A percentile compares a stretch with the other conserved stretches of the same genome.
These are phyloP conservation scores for Fraxinus nigra DNA, from an alignment of 305 asterid genomes.

Conservation along the genomic window DNA sequence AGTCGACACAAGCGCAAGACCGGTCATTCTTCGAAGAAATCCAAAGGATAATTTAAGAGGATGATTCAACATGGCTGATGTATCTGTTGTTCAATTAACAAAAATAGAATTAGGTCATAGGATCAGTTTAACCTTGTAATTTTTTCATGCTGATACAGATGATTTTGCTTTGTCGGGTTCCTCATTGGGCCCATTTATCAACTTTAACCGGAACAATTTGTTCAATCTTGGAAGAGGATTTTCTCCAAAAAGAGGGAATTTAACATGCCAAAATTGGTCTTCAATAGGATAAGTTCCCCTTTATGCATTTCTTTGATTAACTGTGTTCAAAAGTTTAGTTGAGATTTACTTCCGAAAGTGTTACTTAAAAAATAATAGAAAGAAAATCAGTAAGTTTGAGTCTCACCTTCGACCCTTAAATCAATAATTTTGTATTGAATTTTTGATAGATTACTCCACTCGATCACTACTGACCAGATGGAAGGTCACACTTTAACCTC, in stretches of 20 bases:
- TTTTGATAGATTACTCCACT: too few relatives aligned
- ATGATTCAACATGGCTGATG: conserved; percentile 37
- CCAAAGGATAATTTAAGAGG: conserved; percentile 35
- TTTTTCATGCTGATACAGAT: conserved; percentile 41
- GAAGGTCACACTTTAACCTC: too few relatives aligned
- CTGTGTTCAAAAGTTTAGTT: not conserved
- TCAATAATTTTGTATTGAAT: too few relatives aligned
- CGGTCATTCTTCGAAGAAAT: conserved; percentile 75
- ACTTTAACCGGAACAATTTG: conserved; percentile 44
- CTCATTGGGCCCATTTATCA: conserved; percentile 49
- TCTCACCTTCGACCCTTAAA: too few relatives aligned
- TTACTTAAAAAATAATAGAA: too few relatives aligned
- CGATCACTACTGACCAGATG: too few relatives aligned
- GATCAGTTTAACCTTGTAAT: conserved; percentile 47
- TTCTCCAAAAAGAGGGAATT: conserved; percentile 29
- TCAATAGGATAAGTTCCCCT: not conserved
- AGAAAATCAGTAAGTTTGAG: not conserved
- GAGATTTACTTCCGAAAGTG: not conserved
- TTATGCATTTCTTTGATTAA: not conserved
- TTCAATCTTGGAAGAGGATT: conserved; percentile 38
- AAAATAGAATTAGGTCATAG: conserved; percentile 48
- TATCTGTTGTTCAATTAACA: conserved; percentile 39
- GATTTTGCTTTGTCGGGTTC: conserved; percentile 40
- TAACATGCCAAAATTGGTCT: conserved; percentile 16
- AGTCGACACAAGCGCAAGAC: conserved; percentile 99